Percentiles rank a stretch among this genome's conserved stretches.
Evolutionary conservation across 345 rosid genomes (phyloP).

Genomic region (Populus ilicifolia): DNA sequence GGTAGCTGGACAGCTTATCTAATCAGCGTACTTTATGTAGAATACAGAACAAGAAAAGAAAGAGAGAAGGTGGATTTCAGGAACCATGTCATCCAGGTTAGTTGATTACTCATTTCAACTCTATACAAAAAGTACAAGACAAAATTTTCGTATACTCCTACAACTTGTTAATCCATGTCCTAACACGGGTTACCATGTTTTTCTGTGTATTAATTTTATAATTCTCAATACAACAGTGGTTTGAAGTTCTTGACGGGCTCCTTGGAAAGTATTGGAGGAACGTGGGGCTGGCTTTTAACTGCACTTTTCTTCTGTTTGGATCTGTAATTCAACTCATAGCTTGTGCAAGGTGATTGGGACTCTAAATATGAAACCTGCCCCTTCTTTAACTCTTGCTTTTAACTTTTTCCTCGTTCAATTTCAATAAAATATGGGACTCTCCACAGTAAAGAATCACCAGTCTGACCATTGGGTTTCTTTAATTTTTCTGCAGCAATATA

Average conservation of each 20-base stretch:
- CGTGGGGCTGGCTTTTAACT: slow-evolving; percentile 96
- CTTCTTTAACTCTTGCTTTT: slow-evolving; percentile 17
- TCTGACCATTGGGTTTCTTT: not conserved
- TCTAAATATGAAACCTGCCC: not conserved
- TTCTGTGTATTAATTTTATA: not conserved
- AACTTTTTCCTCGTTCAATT: not conserved
- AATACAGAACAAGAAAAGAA: slow-evolving; percentile 93
- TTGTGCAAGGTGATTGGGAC: slow-evolving; percentile 71
- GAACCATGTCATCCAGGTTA: slow-evolving; percentile 95
- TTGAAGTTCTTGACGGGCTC: slow-evolving; percentile 97
- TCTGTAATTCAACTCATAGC: slow-evolving; percentile 99
- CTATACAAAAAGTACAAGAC: not conserved
- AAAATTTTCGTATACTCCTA: not conserved
- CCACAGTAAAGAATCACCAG: slow-evolving; percentile 1
- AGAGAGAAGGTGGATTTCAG: slow-evolving; percentile 96
- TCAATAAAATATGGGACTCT: not conserved
- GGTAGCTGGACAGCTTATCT: slow-evolving; percentile 99
- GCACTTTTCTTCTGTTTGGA: slow-evolving; percentile 99
- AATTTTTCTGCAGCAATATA: slow-evolving; percentile 65
- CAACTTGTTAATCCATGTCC: not conserved
- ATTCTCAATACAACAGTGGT: slow-evolving; percentile 50
- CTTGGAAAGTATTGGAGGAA: slow-evolving; percentile 99
- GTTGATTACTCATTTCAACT: not conserved
- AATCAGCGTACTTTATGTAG: slow-evolving; percentile 86
- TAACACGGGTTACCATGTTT: not conserved